phyloP scores from a whole-genome alignment of 148 eudicot genomes.

The Rhododendron williamsianum region DNA sequence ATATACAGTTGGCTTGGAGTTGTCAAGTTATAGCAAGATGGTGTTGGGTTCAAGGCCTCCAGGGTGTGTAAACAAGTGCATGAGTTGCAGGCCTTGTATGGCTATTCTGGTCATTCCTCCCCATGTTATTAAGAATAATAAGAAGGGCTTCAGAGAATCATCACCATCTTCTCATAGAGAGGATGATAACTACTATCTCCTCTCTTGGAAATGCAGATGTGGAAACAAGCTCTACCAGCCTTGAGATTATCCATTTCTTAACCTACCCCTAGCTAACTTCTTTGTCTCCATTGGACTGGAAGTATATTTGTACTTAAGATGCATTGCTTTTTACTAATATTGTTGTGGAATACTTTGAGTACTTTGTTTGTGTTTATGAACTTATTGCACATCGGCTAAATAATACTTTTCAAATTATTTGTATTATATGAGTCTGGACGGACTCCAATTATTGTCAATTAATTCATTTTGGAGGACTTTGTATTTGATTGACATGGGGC shows the following conservation, averaged over 20 bases:
- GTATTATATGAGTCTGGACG: too few species aligned
- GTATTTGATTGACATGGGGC: background rate
- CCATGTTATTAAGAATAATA: background rate
- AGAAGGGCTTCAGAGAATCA: background rate
- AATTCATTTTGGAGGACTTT: background rate
- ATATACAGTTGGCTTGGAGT: background rate
- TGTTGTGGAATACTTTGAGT: background rate
- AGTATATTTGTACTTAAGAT: background rate
- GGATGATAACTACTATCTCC: conserved; percentile 47
- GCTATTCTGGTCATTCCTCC: conserved; percentile 47
- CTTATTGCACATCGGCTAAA: background rate
- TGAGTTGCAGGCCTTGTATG: conserved; percentile 50
- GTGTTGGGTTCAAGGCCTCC: conserved; percentile 64
- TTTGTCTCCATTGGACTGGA: background rate
- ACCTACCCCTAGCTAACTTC: background rate
- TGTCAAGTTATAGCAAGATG: conserved; percentile 20
- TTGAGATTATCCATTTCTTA: conserved; percentile 1
- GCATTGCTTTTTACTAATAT: background rate
- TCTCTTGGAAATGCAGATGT: conserved; percentile 57
- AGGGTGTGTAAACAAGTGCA: conserved; percentile 49
- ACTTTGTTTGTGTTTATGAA: background rate
- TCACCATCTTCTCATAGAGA: conserved; percentile 20
- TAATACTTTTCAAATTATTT: background rate
- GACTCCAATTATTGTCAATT: too few species aligned
- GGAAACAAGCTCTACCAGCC: conserved; percentile 50